Conservation (phyloP, 208 protist genomes). For the Leishmania martiniquensis region DNA sequence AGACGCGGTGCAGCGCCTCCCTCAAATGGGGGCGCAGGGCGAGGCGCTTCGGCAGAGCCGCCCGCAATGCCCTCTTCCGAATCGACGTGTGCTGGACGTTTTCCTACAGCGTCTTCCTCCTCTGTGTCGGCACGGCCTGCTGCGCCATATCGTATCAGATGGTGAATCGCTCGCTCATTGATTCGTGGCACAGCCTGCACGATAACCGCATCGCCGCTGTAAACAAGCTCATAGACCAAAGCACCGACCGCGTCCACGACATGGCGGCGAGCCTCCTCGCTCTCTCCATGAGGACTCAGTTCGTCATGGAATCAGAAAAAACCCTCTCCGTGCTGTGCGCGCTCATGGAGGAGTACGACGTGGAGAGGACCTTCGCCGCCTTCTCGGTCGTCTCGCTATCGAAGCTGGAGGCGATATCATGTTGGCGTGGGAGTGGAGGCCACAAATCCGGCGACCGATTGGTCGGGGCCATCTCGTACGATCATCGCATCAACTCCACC, state of each 20-base stretch:
- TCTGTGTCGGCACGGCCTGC: background rate
- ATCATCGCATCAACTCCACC: slow-evolving; percentile 11
- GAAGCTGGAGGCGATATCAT: slow-evolving; percentile 8
- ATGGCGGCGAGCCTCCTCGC: slow-evolving; percentile 1
- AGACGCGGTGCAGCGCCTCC: background rate
- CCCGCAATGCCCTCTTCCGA: slow-evolving; percentile 5
- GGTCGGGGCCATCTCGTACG: slow-evolving; percentile 11
- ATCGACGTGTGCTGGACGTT: slow-evolving; percentile 8
- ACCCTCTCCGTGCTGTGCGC: background rate
- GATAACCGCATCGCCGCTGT: slow-evolving; percentile 9
- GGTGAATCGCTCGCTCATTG: slow-evolving; percentile 3
- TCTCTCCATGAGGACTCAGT: background rate
- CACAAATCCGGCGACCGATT: background rate
- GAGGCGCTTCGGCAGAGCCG: background rate
- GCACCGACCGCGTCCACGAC: background rate
- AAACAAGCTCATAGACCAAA: background rate
- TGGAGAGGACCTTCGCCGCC: background rate
- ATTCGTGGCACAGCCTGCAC: slow-evolving; percentile 5
- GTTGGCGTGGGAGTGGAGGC: background rate
- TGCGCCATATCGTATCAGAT: background rate
- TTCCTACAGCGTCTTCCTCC: slow-evolving; percentile 8
- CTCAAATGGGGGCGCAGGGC: background rate
- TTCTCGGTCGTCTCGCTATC: background rate
- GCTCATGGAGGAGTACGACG: background rate
- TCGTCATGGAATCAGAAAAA: background rate